Evolutionary conservation across 176 grass and related monocot genomes (phyloP), one percentile per base, ranked within the genome.

Genomic region (Ensete ventricosum): DNA sequence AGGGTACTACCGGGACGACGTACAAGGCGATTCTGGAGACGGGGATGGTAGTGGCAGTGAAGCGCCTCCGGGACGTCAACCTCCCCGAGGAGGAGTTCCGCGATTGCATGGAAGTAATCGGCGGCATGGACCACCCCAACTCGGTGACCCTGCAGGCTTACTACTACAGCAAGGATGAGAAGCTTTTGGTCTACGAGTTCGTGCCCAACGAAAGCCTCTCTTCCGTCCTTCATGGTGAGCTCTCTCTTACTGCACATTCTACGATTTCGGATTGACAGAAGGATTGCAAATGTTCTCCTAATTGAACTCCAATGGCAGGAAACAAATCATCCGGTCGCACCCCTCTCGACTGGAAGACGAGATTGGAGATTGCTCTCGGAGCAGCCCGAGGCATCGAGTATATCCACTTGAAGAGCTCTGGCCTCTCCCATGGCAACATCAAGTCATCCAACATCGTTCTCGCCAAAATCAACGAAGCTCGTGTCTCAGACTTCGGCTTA

Each of bases 81-180:
- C 76, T 92, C 29, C 54, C 85, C 0, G 93, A 92, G 82, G 50
- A 64, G 53, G 87, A 88, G 81, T 96, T 88, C 73, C 54, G 77
- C 2, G 76, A 83, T 52, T 73, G 52, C 75, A 77, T 80, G 1
- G 73, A 66, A 9, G 87, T 74, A 54, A n/a, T 96, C 27, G 73
- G 60, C 24, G 76, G 85, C 1, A 75, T 96, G 64, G 72, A 22
- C 25, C 87, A 92, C 73, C 14, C 65, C 14, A 89, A 79, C 80
- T 57, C 92, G 59, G 81, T 91, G 2, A 54, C 72, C 11, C 84
- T 92, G 10, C 65, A 74, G n/a, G 89, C 89, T 53, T 96, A 83
- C 82, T 96, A 86, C 76, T 96, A 84, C 79, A 82, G 89, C 84
- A 84, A 63, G 59, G 93, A 96, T 74, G 89, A 96, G 85, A 92